phyloP scores from a whole-genome alignment of 2,329 filamentous ascomycete genomes.

The Domatiomyces catenatus region DNA sequence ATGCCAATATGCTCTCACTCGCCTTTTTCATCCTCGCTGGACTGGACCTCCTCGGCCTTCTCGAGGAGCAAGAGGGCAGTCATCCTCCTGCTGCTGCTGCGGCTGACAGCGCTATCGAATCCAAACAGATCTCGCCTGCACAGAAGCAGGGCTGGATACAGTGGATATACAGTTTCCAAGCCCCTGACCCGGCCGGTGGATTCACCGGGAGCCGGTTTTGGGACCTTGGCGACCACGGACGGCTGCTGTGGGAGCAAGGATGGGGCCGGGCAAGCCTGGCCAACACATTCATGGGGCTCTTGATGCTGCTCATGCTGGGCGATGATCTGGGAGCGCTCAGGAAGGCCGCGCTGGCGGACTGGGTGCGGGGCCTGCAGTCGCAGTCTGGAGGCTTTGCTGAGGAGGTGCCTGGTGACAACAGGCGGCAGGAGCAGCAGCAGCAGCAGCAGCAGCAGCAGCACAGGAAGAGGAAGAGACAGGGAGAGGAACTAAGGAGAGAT shows the following conservation, averaged over 20 bases:
- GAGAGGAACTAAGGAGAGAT: conserved; percentile 36
- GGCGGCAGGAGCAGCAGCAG: too few relatives aligned
- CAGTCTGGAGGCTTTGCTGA: conserved; percentile 85
- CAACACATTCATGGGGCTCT: conserved; percentile 76
- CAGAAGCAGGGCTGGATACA: conserved; percentile 44
- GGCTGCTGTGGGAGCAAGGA: neutral
- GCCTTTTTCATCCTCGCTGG: conserved; percentile 80
- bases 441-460: too few relatives aligned
- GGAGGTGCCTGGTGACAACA: conserved; percentile 37
- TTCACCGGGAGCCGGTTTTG: conserved; percentile 48
- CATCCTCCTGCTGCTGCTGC: neutral
- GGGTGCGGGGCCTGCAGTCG: conserved; percentile 64
- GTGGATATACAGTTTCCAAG: conserved; percentile 79
- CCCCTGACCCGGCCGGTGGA: conserved; percentile 53
- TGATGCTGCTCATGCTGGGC: conserved; percentile 52
- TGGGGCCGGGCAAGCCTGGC: conserved; percentile 73
- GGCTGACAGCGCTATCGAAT: neutral
- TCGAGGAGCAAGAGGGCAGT: neutral
- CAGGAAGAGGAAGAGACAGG: conserved; percentile 35
- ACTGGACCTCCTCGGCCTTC: conserved; percentile 59
- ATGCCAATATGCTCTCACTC: conserved; percentile 79
- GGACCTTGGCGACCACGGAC: neutral
- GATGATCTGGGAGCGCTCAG: conserved; percentile 52
- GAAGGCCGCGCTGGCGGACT: conserved; percentile 50
- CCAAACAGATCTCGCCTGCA: conserved; percentile 17